Conservation (phyloP, 176 grass and related monocot genomes). For the Aegilops umbellulata region DNA sequence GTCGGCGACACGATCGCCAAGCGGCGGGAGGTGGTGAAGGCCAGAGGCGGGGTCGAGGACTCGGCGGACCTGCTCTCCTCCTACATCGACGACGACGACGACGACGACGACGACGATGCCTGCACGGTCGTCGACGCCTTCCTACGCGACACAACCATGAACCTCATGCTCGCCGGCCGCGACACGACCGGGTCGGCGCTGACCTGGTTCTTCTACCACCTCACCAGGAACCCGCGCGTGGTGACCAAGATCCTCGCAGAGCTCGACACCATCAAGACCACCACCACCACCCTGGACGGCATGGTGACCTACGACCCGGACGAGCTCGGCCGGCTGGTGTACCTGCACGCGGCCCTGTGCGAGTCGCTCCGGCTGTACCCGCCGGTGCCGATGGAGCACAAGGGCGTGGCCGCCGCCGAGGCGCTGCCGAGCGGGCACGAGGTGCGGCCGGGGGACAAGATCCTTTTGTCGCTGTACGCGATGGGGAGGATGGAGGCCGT, state of each 20-base stretch:
- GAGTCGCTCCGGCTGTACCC: conserved; percentile 65
- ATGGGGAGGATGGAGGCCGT: neutral
- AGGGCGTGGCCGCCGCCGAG: conserved; percentile 29
- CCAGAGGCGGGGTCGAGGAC: neutral
- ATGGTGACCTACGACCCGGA: conserved; percentile 12
- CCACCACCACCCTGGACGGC: neutral
- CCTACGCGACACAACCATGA: conserved; percentile 62
- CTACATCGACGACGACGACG: no score
- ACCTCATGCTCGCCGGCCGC: conserved; percentile 73
- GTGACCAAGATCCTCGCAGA: conserved; percentile 38
- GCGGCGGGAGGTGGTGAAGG: neutral
- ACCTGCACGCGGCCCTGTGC: conserved; percentile 59
- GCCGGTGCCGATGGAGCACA: conserved; percentile 56
- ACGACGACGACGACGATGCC: no score
- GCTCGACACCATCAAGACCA: conserved; percentile 26
- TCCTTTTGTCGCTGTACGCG: neutral
- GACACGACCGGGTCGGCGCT: conserved; percentile 72
- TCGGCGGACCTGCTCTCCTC: no score
- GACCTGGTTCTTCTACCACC: conserved; percentile 68
- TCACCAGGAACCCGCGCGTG: conserved; percentile 36
- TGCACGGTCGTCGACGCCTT: conserved; percentile 10
- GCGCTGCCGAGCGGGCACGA: conserved; percentile 52
- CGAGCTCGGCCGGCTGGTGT: conserved; percentile 34
- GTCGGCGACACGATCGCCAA: conserved; percentile 39
- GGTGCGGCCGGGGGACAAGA: conserved; percentile 16